Conservation (phyloP, 768 basidiomycete genomes). For the Clitopilus hobsonii region DNA sequence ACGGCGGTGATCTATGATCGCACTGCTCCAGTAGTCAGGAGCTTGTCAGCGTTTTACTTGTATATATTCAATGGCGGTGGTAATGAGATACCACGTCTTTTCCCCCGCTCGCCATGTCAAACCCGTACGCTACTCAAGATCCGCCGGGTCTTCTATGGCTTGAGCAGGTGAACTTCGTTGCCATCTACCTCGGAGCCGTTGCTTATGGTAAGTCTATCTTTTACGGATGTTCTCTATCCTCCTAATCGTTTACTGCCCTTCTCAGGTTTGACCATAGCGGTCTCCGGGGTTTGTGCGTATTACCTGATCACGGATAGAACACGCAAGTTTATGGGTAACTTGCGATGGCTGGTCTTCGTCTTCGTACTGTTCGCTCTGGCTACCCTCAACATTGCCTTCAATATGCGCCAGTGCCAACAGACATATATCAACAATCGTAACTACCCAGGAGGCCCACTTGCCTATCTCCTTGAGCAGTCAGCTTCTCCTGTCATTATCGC, state of each 20-base stretch:
- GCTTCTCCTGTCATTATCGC: constrained; percentile 5
- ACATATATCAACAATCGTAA: constrained; percentile 9
- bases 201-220: not conserved
- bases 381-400: not conserved
- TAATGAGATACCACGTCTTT: not conserved
- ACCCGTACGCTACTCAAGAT: not conserved
- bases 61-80: not conserved
- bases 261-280: not conserved
- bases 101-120: not conserved
- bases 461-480: constrained; percentile 1
- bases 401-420: not conserved
- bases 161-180: constrained; percentile 2
- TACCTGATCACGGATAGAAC: not conserved
- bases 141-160: not conserved
- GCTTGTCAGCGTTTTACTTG: not conserved
- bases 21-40: not conserved
- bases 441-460: constrained; percentile 8
- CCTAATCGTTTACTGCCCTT: not conserved
- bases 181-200: constrained; percentile 2
- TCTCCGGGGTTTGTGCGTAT: not conserved
- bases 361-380: not conserved
- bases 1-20: not conserved
- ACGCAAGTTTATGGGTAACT: not conserved
- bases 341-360: not conserved
- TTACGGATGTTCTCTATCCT: not conserved